Evolutionary conservation across 2,329 filamentous ascomycete genomes (phyloP).

Genomic region (Myrmaecium sp.): DNA sequence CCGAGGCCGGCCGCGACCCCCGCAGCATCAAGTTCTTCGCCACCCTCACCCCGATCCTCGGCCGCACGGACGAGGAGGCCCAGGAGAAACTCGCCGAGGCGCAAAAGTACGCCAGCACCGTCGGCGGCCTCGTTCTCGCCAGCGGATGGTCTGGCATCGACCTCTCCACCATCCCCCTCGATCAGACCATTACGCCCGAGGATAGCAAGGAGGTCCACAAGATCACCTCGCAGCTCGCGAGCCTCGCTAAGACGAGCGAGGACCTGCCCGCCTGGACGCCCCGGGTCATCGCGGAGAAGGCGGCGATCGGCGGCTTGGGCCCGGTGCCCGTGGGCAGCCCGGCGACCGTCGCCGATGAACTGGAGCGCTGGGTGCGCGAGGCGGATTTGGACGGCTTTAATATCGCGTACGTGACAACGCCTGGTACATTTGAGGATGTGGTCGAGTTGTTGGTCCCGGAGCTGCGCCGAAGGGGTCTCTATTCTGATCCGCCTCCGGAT

Average conservation of each 20-base stretch:
- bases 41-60: constrained; percentile 19
- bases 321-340: constrained; percentile 22
- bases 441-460: constrained; percentile 21
- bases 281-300: constrained; percentile 14
- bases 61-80: constrained; percentile 29
- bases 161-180: constrained; percentile 38
- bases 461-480: constrained; percentile 17
- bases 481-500: constrained; percentile 13
- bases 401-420: constrained; percentile 26
- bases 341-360: constrained; percentile 26
- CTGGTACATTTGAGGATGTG: constrained; percentile 22
- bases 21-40: constrained; percentile 36
- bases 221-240: constrained; percentile 16
- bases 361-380: constrained; percentile 28
- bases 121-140: constrained; percentile 39
- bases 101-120: constrained; percentile 34
- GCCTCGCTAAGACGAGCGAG: constrained; percentile 15
- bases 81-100: constrained; percentile 33
- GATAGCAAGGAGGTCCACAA: constrained; percentile 35
- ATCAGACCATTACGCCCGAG: constrained; percentile 38
- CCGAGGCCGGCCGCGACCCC: constrained; percentile 36
- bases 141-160: constrained; percentile 45
- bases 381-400: constrained; percentile 23
- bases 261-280: constrained; percentile 15
- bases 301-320: constrained; percentile 10